Base-by-base conservation (phyloP, 2,329 filamentous ascomycete genomes). In the Colletotrichum sansevieriae region DNA sequence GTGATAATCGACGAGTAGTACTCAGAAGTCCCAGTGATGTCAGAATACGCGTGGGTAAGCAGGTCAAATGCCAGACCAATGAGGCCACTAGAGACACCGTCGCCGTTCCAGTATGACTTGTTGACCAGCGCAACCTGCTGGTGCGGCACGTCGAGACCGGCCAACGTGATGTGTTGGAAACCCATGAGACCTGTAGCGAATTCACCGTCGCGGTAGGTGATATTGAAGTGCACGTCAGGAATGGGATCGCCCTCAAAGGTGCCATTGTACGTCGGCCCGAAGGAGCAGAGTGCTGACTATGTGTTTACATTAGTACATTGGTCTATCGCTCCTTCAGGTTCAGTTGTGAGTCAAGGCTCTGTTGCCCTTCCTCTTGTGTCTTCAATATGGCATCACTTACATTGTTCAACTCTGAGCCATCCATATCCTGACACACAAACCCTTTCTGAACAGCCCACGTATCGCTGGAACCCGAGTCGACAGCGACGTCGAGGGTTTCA, bases 1-100 rank as follows among this genome's bases (percentile, higher is more conserved):
- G 79, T 83, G 71, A 88, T 82, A n/a, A 88, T 72, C 0, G 85
- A 83, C 60, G 83, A 79, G 75, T 88, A 88, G 0, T 74, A 64
- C 3, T 76, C 63, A n/a, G 75, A 75, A 54, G 73, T 77, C 47
- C 13, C 62, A 49, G 12, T 46, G 60, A 64, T 73, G 65, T 71
- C 71, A 37, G 78, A 22, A 12, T 44, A 75, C 2, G 81, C 78
- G 22, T 79, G 81, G 0, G 84, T 87, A 47, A 87, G 72, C 13
- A 80, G 76, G 8, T 83, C 81, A 72, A 85, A 88, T 1, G 79
- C 84, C 12, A 88, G 77, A 1, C 86, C 86, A 4, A 88, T 71
- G 2, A 88, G 74, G 3, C 86, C 86, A 29, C 80, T 82, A 1
- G 82, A 82, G 20, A 79, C 74, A 1, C 76, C 78, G 64, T 86